Evolutionary conservation across 495 filamentous ascomycete genomes (phyloP).

Genomic region (Podospora conica): DNA sequence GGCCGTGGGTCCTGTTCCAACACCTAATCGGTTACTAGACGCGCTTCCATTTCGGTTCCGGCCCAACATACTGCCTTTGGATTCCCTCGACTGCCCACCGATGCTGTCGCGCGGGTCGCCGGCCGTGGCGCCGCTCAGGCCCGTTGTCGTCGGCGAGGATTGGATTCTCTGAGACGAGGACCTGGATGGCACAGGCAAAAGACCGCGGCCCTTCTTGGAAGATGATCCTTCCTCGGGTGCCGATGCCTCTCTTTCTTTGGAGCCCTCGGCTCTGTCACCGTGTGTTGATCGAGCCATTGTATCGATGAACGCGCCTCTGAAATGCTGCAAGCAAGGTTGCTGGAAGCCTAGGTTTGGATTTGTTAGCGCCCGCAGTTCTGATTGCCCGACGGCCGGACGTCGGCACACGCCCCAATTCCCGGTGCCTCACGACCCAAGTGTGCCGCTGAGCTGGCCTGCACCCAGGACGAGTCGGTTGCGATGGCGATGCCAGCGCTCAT

Average conservation of each 20-base stretch:
- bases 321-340: not conserved
- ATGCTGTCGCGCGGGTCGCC: conserved; percentile 58
- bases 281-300: conserved; percentile 34
- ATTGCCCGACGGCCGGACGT: not conserved
- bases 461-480: not conserved
- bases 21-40: conserved; percentile 43
- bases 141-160: conserved; percentile 53
- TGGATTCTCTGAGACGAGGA: conserved; percentile 64
- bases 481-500: not conserved
- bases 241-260: conserved; percentile 43
- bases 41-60: conserved; percentile 64
- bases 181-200: conserved; percentile 58
- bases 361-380: not conserved
- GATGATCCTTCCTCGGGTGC: conserved; percentile 36
- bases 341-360: not conserved
- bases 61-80: conserved; percentile 65
- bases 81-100: conserved; percentile 51
- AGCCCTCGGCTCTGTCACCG: conserved; percentile 35
- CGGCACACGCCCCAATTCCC: not conserved
- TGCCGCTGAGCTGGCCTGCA: not conserved
- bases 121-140: conserved; percentile 58
- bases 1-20: conserved; percentile 41
- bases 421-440: not conserved
- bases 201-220: conserved; percentile 53
- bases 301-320: conserved; percentile 2